Base-by-base conservation (phyloP, 164 flowering plant species). In the Vitis amurensis region DNA sequence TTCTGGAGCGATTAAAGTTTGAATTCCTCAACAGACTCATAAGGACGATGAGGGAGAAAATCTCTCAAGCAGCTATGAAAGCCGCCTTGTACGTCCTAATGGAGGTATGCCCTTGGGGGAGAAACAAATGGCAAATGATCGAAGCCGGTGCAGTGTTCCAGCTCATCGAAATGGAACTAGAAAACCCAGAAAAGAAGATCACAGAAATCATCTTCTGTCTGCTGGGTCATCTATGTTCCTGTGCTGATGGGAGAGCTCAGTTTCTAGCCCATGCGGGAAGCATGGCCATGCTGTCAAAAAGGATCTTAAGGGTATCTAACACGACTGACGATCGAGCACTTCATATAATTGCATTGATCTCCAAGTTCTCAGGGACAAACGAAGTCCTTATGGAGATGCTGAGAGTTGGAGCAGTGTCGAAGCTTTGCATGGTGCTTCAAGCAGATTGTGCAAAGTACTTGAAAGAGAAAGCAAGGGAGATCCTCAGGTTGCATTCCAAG, bases 341-440 rank as follows among this genome's bases (percentile, higher is more conserved):
- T 14, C 67, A 76, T 2, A 74, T 88, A 8, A 63, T 81, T 0
- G 55, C 68, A 2, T 17, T 59, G 69, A 59, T 83, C 11, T 62
- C 79, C 0, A 75, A 61, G 44, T 77, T 55, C 19, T 82, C 88
- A 10, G 87, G 72, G 23, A 80, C 80, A 0, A 53, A 64, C 3
- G 82, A 82, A 30, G 86, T 83, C 5, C 27, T 89, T 29, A 4
- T 12, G 63, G 90, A 86, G 83, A 88, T 88, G 92, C 55, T 84
- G 76, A 77, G 66, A 27, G 85, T 85, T 15, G 89, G 89, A 4
- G 82, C 83, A 1, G 90, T 84, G 59, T 55, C 85, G 10, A 87
- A 87, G 82, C 78, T 88, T 3, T 88, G 92, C 70, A 81, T 84
- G 86, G 86, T 85, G 51, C 50, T 83, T n/a, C 87, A 84, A 67